A percentile compares a stretch with the other conserved stretches of the same genome.
Conservation (phyloP, 2,329 filamentous ascomycete genomes). For the Botrytis fabae region DNA sequence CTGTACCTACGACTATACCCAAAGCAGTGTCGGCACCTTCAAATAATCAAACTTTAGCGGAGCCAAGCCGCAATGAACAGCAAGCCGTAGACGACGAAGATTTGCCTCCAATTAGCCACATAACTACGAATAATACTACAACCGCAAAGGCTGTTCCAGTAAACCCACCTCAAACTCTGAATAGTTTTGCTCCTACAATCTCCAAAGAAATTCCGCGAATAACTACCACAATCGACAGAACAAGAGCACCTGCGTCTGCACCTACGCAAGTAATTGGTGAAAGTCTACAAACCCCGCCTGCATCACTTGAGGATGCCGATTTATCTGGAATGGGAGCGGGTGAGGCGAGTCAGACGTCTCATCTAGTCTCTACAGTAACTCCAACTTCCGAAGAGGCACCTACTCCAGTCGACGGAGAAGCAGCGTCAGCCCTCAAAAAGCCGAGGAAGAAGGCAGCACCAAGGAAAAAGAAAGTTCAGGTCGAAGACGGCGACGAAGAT, state of each 20-base stretch:
- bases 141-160: background rate
- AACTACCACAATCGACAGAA: background rate
- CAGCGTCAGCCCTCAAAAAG: slow-evolving; percentile 5
- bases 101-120: background rate
- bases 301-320: slow-evolving; percentile 4
- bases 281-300: background rate
- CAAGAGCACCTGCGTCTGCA: background rate
- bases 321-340: slow-evolving; percentile 12
- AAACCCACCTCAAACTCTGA: background rate
- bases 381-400: slow-evolving; percentile 38
- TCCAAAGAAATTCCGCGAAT: background rate
- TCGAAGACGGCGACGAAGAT: slow-evolving; percentile 29
- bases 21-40: background rate
- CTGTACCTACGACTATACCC: background rate
- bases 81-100: background rate
- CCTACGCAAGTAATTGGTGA: background rate
- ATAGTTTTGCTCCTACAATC: background rate
- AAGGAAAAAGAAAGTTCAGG: slow-evolving; percentile 33
- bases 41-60: background rate
- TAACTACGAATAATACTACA: background rate
- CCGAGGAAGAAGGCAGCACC: slow-evolving; percentile 18
- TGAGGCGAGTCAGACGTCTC: slow-evolving; percentile 24
- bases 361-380: slow-evolving; percentile 32
- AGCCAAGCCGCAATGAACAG: background rate
- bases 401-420: slow-evolving; percentile 6